Evolutionary conservation across 768 basidiomycete species (phyloP), one percentile per base, ranked within the genome.

Genomic region (Termitomyces sp.): DNA sequence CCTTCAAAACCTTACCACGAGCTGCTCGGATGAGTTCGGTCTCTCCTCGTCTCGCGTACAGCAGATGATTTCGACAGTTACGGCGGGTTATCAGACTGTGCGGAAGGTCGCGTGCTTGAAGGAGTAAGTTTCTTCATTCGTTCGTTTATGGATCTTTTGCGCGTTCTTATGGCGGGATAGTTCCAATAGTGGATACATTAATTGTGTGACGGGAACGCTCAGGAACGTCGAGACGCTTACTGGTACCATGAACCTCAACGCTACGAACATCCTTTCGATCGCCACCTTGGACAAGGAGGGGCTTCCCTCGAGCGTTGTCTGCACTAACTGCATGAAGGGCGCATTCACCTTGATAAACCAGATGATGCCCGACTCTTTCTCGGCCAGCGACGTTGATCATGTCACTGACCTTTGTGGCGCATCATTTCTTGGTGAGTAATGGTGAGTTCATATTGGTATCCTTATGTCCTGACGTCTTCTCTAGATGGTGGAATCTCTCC

Each of bases 171-270:
- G 37, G 33, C 15, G 30, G 18, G 34, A 11, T 42, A 59, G 58
- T 49, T 30, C 46, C 27, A 54, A 49, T 42, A 71, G 66, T 55
- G 60, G 41, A 31, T 60, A 41, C 74, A 71, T 67, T 68, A 79
- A 86, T 42, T 88, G 87, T 64, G 70, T 75, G 11, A 79, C 83
- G 6, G 78, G 84, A 65, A 65, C 75, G n/a, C 71, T 87, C 12
- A 74, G 67, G 45, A 76, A 72, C 61, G 53, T 86, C 15, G 77
- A 87, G 67, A 60, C 60, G 24, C 56, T 72, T n/a, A 67, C 72
- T 48, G 75, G 75, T 4, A 64, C 66, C 20, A 57, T 78, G 44
- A 65, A 58, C 18, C 37, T 72, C 39, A 58, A 63, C 56, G 67
- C 70, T 37, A 52, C 72, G 12, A 65, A 68, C 58, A 47, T 70